These are phyloP conservation scores for Populus tremula DNA, from an alignment of 345 rosid genomes.

Conservation along the genomic window DNA sequence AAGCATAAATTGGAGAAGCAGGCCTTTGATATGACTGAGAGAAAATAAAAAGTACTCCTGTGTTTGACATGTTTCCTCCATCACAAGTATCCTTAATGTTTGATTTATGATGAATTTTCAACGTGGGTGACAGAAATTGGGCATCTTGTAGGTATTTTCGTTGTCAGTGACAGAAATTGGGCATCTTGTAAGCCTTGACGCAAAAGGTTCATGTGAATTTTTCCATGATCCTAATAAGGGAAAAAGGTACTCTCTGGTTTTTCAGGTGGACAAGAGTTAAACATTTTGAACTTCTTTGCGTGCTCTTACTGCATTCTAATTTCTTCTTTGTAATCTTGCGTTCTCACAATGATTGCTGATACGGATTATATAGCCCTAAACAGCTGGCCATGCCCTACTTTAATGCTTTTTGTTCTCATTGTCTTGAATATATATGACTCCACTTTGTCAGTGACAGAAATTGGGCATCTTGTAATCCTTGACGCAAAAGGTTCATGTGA, in stretches of 20 bases:
- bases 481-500: conserved; percentile 73
- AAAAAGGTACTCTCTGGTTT: conserved; percentile 47
- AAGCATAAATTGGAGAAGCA: neutral
- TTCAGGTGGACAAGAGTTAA: neutral
- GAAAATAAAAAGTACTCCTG: neutral
- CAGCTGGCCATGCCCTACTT: neutral
- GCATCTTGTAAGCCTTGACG: conserved; percentile 60
- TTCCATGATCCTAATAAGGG: conserved; percentile 86
- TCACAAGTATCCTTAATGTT: neutral
- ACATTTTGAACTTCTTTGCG: neutral
- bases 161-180: conserved; percentile 83
- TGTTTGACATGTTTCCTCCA: neutral
- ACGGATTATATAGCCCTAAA: neutral
- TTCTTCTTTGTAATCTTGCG: neutral
- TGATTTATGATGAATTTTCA: conserved; percentile 63
- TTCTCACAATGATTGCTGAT: neutral
- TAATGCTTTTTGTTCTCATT: neutral
- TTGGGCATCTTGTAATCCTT: conserved; percentile 67
- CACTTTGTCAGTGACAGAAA: conserved; percentile 63
- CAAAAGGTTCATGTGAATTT: conserved; percentile 74
- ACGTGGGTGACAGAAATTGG: conserved; percentile 79
- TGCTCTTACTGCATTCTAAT: neutral
- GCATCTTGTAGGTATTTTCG: conserved; percentile 69
- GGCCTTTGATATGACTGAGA: neutral
- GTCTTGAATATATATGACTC: neutral